Evolutionary conservation across 805 yeast genomes (phyloP), one percentile per base, ranked within the genome.

Genomic region (Candida corydali): DNA sequence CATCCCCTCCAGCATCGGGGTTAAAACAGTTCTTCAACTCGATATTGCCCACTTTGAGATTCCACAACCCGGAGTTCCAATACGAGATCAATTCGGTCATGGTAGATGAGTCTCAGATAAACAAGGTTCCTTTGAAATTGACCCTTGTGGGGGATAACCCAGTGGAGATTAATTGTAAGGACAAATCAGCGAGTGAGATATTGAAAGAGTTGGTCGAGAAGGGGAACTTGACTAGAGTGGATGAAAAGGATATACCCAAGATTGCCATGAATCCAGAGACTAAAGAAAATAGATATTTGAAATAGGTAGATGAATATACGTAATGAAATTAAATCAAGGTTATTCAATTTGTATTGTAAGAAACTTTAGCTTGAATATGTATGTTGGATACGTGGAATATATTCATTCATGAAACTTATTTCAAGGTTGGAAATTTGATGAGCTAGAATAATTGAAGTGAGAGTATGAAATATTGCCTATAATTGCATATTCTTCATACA

Each of bases 11-110:
- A 1, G 79, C 81, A 48, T 68, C 73, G 62, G 89, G 89, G 2
- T 75, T 84, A 38, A 76, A 80, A 49, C 73, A 75, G 46, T 86
- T 88, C 60, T 85, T 94, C 93, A 76, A 75, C 48, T 63, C 69
- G 35, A 74, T 78, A 59, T 65, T 88, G 39, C 94, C 93, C 17
- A 78, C 88, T 5, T 69, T 88, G 44, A 80, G 78, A 55, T 88
- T 84, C 58, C 89, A 86, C 63, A 88, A 88, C 57, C 89, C 91
- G n/a, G 63, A 65, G 29, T 52, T 84, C 18, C 72, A 76, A 17
- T 77, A 86, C 38, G 68, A 71, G 17, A 81, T 86, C 24, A 63
- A 72, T 10, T 68, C 88, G 46, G 68, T 83, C 29, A 63, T 67
- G 30, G 63, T 58, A 42, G 53, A 41, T 3, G 73, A 70, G 14